phyloP scores from a whole-genome alignment of 106 monocot genomes.

The Dioscorea dumetorum region DNA sequence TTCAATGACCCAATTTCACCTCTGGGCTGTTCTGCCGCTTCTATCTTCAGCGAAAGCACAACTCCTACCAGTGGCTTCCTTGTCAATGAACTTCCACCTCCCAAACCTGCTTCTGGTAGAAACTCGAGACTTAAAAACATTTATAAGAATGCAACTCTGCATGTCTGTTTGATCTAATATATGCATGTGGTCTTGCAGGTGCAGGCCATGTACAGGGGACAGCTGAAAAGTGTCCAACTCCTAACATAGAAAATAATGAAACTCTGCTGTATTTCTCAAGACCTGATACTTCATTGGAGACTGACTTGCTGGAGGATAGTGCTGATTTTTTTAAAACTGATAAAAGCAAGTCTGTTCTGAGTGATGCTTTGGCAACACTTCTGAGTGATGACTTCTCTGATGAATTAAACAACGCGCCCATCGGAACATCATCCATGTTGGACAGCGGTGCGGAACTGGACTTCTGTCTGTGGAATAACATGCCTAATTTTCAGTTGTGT shows the following conservation, averaged over 20 bases:
- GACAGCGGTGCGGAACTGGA: background rate
- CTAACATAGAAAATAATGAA: background rate
- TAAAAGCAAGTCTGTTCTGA: slow-evolving; percentile 4
- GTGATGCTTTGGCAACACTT: slow-evolving; percentile 10
- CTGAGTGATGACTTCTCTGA: slow-evolving; percentile 9
- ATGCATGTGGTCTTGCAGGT: slow-evolving; percentile 4
- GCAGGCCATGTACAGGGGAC: background rate
- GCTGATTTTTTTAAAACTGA: background rate
- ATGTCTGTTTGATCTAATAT: background rate
- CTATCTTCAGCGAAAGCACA: slow-evolving; percentile 33
- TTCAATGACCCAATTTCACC: slow-evolving; percentile 26
- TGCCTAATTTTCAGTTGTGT: slow-evolving; percentile 24
- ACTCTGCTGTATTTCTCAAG: slow-evolving; percentile 4
- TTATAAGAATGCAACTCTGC: too few species aligned
- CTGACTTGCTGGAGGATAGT: slow-evolving; percentile 1
- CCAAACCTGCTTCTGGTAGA: slow-evolving; percentile 17
- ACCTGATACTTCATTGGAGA: slow-evolving; percentile 26
- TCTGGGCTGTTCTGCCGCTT: slow-evolving; percentile 24
- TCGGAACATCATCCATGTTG: background rate
- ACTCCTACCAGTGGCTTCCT: slow-evolving; percentile 25
- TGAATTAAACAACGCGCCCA: background rate
- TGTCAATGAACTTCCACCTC: slow-evolving; percentile 14
- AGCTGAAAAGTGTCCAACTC: slow-evolving; percentile 1
- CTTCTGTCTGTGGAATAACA: slow-evolving; percentile 27
- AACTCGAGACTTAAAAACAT: too few species aligned